A percentile compares a stretch with the other conserved stretches of the same genome.
phyloP scores from a whole-genome alignment of 169 alveolate genomes.

The Amoebophrya sp. region DNA sequence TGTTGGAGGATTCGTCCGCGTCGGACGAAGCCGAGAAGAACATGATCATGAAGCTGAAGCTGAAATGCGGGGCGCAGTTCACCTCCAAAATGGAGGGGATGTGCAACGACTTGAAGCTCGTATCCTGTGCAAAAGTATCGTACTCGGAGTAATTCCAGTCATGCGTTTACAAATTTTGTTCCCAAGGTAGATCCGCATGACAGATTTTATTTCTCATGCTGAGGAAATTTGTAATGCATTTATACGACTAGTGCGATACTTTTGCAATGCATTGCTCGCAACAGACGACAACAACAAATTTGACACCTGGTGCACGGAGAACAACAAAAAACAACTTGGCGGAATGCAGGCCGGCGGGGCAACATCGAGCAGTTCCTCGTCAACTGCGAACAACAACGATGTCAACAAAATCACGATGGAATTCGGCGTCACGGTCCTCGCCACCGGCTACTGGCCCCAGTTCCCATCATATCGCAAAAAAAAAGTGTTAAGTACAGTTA shows the following conservation, averaged over 20 bases:
- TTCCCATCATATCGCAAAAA: no score
- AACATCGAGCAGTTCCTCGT: neutral
- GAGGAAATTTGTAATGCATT: no score
- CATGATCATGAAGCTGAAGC: slow-evolving; percentile 66
- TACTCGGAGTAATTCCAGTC: neutral
- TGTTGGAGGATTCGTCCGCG: slow-evolving; percentile 60
- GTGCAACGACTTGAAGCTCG: slow-evolving; percentile 57
- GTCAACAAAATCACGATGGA: slow-evolving; percentile 48
- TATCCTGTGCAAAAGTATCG: no score
- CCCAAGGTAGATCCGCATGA: no score
- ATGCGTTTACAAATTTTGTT: neutral
- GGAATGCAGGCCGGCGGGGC: neutral
- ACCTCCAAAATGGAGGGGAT: slow-evolving; percentile 80
- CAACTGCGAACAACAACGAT: slow-evolving; percentile 26
- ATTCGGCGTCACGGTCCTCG: slow-evolving; percentile 63
- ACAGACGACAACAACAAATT: slow-evolving; percentile 51
- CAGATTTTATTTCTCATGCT: no score
- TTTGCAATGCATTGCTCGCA: slow-evolving; percentile 39
- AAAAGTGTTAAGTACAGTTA: no score
- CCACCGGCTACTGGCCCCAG: slow-evolving; percentile 77
- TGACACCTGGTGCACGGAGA: slow-evolving; percentile 26
- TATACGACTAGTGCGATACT: no score
- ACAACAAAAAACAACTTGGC: neutral
- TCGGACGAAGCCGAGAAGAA: slow-evolving; percentile 64
- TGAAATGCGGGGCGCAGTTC: slow-evolving; percentile 73